Evolutionary conservation across 2,329 filamentous ascomycete genomes (phyloP).

Genomic region (Pleomassaria siparia): DNA sequence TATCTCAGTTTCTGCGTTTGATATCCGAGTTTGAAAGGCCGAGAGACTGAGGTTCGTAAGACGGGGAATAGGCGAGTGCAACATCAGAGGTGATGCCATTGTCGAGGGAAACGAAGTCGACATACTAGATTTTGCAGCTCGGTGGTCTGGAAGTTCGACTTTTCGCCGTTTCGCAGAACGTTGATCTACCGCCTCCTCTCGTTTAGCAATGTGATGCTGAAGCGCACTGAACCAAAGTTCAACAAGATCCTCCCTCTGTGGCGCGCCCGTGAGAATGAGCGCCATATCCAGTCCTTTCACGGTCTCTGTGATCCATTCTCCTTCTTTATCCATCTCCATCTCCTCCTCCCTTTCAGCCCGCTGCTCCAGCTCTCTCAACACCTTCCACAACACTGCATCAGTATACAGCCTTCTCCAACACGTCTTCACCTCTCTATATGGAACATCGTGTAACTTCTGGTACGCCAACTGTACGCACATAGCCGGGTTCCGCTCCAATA

Average conservation of each 20-base stretch:
- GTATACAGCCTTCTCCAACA: constrained; percentile 74
- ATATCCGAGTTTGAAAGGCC: constrained; percentile 33
- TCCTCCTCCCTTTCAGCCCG: background rate
- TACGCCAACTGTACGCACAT: constrained; percentile 63
- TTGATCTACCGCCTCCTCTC: constrained; percentile 2
- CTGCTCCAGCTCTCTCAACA: constrained; percentile 31
- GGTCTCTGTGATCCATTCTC: constrained; percentile 57
- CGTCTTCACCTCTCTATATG: constrained; percentile 65
- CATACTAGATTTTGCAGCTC: background rate
- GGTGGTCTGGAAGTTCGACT: constrained; percentile 1
- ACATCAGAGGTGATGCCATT: constrained; percentile 9
- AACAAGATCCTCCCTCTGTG: constrained; percentile 35
- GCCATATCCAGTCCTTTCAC: constrained; percentile 73
- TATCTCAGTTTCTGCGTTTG: constrained; percentile 33
- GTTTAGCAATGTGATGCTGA: constrained; percentile 15
- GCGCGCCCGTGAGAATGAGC: constrained; percentile 66
- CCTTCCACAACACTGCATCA: constrained; percentile 68
- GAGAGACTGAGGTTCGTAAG: constrained; percentile 18
- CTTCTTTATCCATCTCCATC: constrained; percentile 4
- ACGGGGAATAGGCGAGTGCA: constrained; percentile 26
- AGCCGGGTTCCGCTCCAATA: constrained; percentile 44
- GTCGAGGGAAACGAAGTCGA: constrained; percentile 20
- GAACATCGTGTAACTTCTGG: constrained; percentile 69
- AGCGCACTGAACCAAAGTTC: constrained; percentile 57
- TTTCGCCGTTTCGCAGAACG: constrained; percentile 23